Evolutionary conservation across 305 asterid species (phyloP), one percentile per base, ranked within the genome.

Genomic region (Fraxinus xanthoxyloides): DNA sequence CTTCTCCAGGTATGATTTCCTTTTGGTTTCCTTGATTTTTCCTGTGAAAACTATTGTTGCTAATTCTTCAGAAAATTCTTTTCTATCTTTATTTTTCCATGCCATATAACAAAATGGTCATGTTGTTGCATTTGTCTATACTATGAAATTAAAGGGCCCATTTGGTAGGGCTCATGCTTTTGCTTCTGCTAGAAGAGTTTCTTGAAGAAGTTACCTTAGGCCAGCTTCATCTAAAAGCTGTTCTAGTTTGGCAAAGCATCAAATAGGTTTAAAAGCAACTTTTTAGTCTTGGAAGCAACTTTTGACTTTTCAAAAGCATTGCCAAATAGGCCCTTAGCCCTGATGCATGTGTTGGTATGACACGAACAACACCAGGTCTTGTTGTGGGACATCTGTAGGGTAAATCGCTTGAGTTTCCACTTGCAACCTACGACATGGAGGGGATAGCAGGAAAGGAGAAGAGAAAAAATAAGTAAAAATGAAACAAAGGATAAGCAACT

Each of bases 1-100:
- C 95, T 92, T 76, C 88, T 92, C 84, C 97, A 92, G 97, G 97
- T 92, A 77, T 81, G 79, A 30, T 76, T 48, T 81, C 36, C 31
- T 24, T 23, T 31, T 3, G 46, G 46, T 7, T 43, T 38, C 56
- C 32, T 79, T 51, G 31, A 26, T 65, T 24, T 65, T n/a, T 72
- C 12, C 36, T 38, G 80, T 8, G n/a, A 3, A 24, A 79, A 43
- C n/a, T 65, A 6, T 59, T 7, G 13, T 59, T 21, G 51, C 12
- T 21, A 31, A 17, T 80, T 26, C 28, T 13, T 69, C 43, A 30
- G 70, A 19, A 43, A 23, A 9, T 65, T 72, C 12, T 24, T 72
- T 72, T n/a, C 40, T 15, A 6, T 7, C 26, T 34, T 46, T 38
- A 7, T 38, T 19, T 75, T 19, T 75, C 19, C 34, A 36, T 19